These are phyloP conservation scores for Diversispora epigaea DNA, from an alignment of 192 early-diverging fungal genomes.

Conservation along the genomic window DNA sequence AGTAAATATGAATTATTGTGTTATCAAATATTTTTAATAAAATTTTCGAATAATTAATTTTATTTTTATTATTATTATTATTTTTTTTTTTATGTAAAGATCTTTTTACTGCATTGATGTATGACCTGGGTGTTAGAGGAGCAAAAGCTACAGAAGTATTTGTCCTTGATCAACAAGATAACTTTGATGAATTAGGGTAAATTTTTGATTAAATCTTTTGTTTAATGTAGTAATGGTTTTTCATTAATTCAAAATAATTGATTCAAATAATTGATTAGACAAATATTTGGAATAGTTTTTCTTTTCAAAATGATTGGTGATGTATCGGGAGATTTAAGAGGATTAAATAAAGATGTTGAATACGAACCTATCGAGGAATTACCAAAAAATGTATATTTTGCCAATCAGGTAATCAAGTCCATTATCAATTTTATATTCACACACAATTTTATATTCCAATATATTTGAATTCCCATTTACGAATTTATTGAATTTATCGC, in stretches of 20 bases:
- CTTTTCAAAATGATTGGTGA: slow-evolving; percentile 54
- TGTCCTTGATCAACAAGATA: slow-evolving; percentile 42
- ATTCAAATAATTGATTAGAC: slow-evolving; percentile 17
- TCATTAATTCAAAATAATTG: background rate
- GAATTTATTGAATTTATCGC: slow-evolving; percentile 1
- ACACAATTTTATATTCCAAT: background rate
- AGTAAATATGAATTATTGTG: slow-evolving; percentile 33
- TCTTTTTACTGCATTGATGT: slow-evolving; percentile 64
- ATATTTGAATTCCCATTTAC: background rate
- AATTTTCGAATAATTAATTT: background rate
- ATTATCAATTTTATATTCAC: background rate
- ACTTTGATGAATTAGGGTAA: slow-evolving; percentile 38
- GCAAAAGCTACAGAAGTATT: slow-evolving; percentile 65
- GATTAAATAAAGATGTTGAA: slow-evolving; percentile 25
- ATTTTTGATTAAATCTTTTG: slow-evolving; percentile 1
- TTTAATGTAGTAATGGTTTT: slow-evolving; percentile 24
- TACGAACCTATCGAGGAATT: slow-evolving; percentile 4
- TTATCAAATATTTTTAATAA: background rate
- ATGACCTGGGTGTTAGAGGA: slow-evolving; percentile 59
- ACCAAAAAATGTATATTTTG: slow-evolving; percentile 34
- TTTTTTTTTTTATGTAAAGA: slow-evolving; percentile 28
- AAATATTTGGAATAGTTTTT: slow-evolving; percentile 65
- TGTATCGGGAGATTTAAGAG: background rate
- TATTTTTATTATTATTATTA: background rate
- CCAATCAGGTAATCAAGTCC: slow-evolving; percentile 33